Conservation (phyloP, 176 grass and related monocot species). For the Musa beccarii region DNA sequence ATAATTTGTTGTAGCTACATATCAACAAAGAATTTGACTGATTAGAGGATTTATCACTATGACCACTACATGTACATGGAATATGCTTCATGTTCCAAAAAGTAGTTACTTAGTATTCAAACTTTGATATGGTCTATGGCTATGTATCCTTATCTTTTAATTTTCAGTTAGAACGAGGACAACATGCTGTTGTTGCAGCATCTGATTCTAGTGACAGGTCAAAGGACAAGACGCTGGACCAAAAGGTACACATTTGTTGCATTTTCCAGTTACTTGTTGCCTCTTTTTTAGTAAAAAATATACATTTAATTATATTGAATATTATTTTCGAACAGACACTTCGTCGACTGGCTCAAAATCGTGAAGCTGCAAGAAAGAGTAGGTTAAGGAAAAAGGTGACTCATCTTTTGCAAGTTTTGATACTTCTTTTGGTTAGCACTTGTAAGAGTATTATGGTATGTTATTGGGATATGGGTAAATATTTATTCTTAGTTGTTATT, state of each 20-base stretch:
- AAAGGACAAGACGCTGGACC: slow-evolving; percentile 72
- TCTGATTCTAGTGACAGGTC: slow-evolving; percentile 21
- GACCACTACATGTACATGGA: not conserved
- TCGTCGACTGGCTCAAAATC: slow-evolving; percentile 95
- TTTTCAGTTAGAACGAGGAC: slow-evolving; percentile 8
- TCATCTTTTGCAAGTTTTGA: not conserved
- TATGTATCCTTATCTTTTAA: not conserved
- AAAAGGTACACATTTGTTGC: slow-evolving; percentile 50
- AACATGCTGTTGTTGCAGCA: slow-evolving; percentile 2
- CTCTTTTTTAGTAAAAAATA: not conserved
- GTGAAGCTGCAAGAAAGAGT: slow-evolving; percentile 95
- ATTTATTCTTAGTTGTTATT: not conserved
- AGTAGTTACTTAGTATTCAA: not conserved
- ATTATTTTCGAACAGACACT: slow-evolving; percentile 37
- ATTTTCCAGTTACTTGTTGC: slow-evolving; percentile 11
- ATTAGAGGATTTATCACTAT: no score
- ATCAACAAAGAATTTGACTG: no score
- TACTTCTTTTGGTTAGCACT: not conserved
- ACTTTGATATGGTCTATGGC: not conserved
- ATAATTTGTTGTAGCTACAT: no score
- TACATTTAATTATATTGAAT: slow-evolving; percentile 11
- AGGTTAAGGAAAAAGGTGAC: slow-evolving; percentile 95
- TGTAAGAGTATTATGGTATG: not conserved
- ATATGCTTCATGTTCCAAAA: not conserved
- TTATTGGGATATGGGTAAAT: slow-evolving; percentile 4